Base-by-base conservation (phyloP, 2,329 filamentous ascomycete species). In the Ophiosphaerella herpotricha region DNA sequence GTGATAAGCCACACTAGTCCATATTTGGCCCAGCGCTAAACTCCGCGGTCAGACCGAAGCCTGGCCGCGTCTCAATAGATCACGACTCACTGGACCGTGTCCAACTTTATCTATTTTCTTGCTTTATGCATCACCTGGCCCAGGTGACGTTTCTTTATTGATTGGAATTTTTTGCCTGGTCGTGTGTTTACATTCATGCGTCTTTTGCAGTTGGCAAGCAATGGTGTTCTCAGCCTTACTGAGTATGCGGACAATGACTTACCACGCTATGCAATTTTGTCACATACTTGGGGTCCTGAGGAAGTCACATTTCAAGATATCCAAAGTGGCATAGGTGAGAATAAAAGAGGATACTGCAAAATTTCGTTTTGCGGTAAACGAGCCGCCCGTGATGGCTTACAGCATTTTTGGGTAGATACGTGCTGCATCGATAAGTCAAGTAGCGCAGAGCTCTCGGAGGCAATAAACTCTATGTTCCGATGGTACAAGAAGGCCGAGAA, bases 381-480 rank as follows among this genome's bases (percentile, higher is more conserved):
- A 43, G 46, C 46, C 32, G 21, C 32, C 6, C 18, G 33, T 12
- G 46, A 48, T 26, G 39, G 46, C 37, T 39, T 48, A 7, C 13
- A n/a, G 4, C 42, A 42, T 29, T 29, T 29, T 11, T 29, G 26
- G 26, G 9, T 29, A 29, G 26, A 29, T 5, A 29, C 26, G 7
- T 48, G 29, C 23, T 48, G 46, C 38, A 37, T 48, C 4, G 46
- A 48, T 14, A 48, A 39, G 50, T 23, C 45, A 13, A 35, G 37
- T 36, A 68, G 68, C 64, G 26, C 26, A 29, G 26, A 29, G 9
- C 26, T 29, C 9, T 29, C 26, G 9, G 26, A 29, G 2, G 26
- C 26, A 11, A 29, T 29, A 5, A 29, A 29, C 64, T 70, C 16
- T 65, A 65, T 43, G 66, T 68, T 36, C 65, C 66, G 5, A 68